Conservation (phyloP, 225 moss, liverwort and hornwort species). For the Pleurozium schreberi region DNA sequence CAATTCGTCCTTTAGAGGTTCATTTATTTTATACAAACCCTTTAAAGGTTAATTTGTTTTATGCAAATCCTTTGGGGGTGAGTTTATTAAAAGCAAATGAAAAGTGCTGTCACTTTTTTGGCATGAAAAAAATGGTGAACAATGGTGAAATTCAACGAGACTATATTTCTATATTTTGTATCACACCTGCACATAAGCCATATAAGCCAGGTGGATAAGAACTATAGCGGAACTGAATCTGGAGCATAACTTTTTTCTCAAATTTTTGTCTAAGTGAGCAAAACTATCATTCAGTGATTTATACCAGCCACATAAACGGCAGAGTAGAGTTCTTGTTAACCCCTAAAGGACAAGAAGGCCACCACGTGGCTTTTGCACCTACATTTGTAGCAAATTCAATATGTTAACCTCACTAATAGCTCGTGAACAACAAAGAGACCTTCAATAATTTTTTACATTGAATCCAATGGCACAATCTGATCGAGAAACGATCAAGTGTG, state of each 20-base stretch:
- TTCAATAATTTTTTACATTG: too few relatives aligned
- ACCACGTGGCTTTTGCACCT: too few relatives aligned
- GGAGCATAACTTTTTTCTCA: neutral
- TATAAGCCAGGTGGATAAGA: neutral
- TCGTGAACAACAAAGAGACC: too few relatives aligned
- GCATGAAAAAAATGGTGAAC: neutral
- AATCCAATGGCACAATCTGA: too few relatives aligned
- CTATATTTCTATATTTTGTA: neutral
- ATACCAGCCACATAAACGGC: neutral
- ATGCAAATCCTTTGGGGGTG: too few relatives aligned
- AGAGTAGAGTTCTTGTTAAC: neutral
- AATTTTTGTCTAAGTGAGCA: too few relatives aligned
- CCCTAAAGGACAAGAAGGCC: too few relatives aligned
- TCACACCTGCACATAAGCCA: neutral
- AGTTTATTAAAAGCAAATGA: neutral
- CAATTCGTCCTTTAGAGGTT: too few relatives aligned
- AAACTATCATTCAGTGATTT: neutral
- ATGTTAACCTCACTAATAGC: too few relatives aligned
- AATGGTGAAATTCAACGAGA: neutral
- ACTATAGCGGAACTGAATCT: neutral
- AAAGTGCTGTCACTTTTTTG: neutral
- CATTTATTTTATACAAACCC: neutral
- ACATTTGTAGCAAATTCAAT: too few relatives aligned
- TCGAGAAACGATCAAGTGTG: too few relatives aligned
- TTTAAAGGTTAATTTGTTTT: neutral